Evolutionary conservation across 1,139 yeast genomes (phyloP).

Genomic region (Pichia sp.): DNA sequence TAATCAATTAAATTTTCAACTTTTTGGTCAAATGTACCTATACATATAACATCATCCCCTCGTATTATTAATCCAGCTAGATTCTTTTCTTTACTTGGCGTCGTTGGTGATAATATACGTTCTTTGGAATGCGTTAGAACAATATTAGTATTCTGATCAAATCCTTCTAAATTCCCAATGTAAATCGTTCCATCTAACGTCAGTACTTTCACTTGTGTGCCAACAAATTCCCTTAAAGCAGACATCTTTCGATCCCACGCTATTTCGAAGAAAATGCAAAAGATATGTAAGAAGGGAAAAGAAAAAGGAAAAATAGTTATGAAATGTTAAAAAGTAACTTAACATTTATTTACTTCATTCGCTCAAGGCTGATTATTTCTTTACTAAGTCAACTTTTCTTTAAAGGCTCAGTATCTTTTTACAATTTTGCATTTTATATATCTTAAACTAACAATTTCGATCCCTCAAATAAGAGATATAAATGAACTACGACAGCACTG

Average conservation of each 20-base stretch:
- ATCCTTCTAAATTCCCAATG: constrained; percentile 68
- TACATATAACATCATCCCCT: constrained; percentile 74
- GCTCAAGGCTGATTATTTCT: no score
- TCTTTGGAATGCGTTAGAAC: constrained; percentile 59
- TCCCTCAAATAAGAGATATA: background rate
- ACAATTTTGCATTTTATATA: background rate
- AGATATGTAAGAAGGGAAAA: no score
- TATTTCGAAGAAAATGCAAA: no score
- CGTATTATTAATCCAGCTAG: constrained; percentile 66
- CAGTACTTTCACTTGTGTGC: constrained; percentile 54
- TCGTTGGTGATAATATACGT: constrained; percentile 39
- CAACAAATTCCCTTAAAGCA: constrained; percentile 26
- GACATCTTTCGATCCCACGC: constrained; percentile 4
- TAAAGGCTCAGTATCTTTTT: no score
- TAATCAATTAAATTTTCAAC: constrained; percentile 51
- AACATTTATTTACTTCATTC: no score
- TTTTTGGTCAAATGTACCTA: constrained; percentile 57
- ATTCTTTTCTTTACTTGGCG: constrained; percentile 45
- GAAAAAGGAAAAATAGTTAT: no score
- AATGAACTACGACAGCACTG: constrained; percentile 4
- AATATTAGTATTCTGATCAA: constrained; percentile 73
- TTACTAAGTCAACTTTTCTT: no score
- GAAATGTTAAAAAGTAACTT: no score
- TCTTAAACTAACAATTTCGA: no score
- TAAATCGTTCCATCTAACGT: constrained; percentile 79